phyloP scores from a whole-genome alignment of 192 early-diverging fungal genomes.

The Oehlia diaphana region DNA sequence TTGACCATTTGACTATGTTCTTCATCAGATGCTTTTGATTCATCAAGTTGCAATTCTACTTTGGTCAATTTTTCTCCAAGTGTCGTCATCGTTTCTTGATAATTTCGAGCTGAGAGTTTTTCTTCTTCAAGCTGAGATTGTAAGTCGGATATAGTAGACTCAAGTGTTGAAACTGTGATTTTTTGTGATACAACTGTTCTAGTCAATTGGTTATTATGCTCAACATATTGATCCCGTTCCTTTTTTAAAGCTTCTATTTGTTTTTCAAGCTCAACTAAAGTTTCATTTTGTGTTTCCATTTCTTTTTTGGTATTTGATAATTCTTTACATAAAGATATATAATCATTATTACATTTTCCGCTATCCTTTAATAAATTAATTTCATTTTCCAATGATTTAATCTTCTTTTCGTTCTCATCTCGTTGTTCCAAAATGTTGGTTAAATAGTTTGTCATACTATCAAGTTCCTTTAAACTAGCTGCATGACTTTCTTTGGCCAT shows the following conservation, averaged over 20 bases:
- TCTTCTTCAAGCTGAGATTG: not conserved
- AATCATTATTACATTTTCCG: not conserved
- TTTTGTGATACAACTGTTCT: slow-evolving; percentile 7
- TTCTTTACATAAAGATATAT: not conserved
- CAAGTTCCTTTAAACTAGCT: slow-evolving; percentile 6
- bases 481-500: not conserved
- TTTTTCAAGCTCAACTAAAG: slow-evolving; percentile 8
- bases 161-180: not conserved
- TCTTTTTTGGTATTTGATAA: not conserved
- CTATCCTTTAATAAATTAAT: not conserved
- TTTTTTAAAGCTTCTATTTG: not conserved
- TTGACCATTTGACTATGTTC: not conserved
- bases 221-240: not conserved
- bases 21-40: not conserved
- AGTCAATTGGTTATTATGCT: not conserved
- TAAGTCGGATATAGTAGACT: not conserved
- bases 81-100: not conserved
- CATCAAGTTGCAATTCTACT: slow-evolving; percentile 19
- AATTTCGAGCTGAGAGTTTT: not conserved
- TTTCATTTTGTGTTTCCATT: not conserved
- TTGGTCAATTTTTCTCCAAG: slow-evolving; percentile 2
- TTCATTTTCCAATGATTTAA: slow-evolving; percentile 5
- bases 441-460: not conserved
- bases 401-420: not conserved
- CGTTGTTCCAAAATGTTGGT: not conserved